phyloP scores from a whole-genome alignment of 176 grass and related monocot species.

The Aegilops tauschii region DNA sequence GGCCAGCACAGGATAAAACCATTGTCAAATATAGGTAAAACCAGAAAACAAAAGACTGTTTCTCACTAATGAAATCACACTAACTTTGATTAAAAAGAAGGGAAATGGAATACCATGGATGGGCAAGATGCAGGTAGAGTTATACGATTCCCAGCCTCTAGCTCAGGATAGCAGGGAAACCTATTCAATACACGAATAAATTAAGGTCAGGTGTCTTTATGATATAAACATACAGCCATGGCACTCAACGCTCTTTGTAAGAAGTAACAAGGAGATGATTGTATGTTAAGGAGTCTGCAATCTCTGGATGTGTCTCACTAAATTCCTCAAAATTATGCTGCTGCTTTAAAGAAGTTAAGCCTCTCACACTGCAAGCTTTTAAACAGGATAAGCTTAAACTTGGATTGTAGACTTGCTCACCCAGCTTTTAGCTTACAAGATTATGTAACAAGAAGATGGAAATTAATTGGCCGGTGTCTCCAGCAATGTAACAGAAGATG shows the following conservation, averaged over 20 bases:
- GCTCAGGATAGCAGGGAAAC: conserved; percentile 63
- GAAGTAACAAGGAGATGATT: background rate
- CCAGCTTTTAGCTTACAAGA: background rate
- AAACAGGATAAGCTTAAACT: background rate
- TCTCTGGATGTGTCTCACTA: background rate
- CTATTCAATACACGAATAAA: conserved; percentile 43
- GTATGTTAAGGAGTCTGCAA: background rate
- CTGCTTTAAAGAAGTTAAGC: background rate
- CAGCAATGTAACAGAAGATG: background rate
- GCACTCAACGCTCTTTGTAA: background rate
- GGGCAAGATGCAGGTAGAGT: conserved; percentile 65
- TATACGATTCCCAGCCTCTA: conserved; percentile 85
- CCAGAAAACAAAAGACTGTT: background rate
- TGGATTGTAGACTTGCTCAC: background rate
- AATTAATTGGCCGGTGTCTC: background rate
- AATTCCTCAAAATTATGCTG: background rate
- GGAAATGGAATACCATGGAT: conserved; percentile 53
- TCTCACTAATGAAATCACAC: background rate
- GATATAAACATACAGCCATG: background rate
- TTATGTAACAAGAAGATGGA: background rate
- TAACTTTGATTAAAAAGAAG: background rate
- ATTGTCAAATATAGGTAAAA: conserved; percentile 10
- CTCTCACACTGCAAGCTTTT: background rate
- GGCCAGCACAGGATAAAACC: background rate
- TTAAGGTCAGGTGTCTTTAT: background rate